Conservation (phyloP, 495 filamentous ascomycete genomes). For the Aspergillus leporis region DNA sequence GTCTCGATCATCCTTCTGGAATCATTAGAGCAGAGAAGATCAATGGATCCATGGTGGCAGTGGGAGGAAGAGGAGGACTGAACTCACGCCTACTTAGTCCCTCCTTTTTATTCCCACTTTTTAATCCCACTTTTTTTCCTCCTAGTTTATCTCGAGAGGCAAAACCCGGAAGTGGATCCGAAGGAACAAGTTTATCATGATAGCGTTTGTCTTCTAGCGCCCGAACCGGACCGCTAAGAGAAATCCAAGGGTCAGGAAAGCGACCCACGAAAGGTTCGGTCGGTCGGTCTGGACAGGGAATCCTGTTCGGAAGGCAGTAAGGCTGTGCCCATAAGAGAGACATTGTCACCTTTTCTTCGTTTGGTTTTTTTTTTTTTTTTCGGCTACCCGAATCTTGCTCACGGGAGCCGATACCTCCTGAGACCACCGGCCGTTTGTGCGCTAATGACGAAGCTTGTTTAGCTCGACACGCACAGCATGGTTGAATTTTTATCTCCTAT, state of each 20-base stretch:
- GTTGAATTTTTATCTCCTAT: conserved; percentile 3
- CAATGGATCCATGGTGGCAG: neutral
- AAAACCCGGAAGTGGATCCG: conserved; percentile 19
- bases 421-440: neutral
- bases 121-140: conserved; percentile 6
- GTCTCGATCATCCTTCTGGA: conserved; percentile 3
- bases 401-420: conserved; percentile 1
- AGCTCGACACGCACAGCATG: neutral
- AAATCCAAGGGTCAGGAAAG: neutral
- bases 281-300: conserved; percentile 11
- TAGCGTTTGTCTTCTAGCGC: conserved; percentile 15
- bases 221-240: conserved; percentile 18
- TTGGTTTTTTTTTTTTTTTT: neutral
- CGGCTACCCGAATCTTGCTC: conserved; percentile 9
- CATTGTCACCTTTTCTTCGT: neutral
- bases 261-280: conserved; percentile 8
- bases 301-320: neutral
- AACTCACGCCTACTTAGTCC: neutral
- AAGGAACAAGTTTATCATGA: conserved; percentile 18
- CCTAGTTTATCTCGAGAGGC: conserved; percentile 10
- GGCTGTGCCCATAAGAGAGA: conserved; percentile 6
- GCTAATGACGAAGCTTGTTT: conserved; percentile 5
- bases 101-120: conserved; percentile 1
- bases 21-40: neutral
- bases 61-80: neutral